phyloP scores from a whole-genome alignment of 2,329 filamentous ascomycete species.

The Podosphaera leucotricha region DNA sequence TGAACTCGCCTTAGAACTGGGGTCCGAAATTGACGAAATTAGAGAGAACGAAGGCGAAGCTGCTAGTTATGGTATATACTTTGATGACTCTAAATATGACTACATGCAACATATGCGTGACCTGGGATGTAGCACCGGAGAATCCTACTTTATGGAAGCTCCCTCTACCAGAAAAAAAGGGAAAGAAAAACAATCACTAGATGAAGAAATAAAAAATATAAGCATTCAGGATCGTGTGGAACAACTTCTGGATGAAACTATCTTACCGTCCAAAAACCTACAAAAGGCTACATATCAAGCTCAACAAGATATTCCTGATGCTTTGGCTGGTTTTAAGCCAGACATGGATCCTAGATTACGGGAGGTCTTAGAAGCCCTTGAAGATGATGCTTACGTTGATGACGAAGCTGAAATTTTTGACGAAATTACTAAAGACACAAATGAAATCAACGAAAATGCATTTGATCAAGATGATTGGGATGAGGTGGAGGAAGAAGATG shows the following conservation, averaged over 20 bases:
- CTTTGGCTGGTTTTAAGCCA: conserved; percentile 79
- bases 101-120: conserved; percentile 99
- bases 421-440: conserved; percentile 40
- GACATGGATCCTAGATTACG: conserved; percentile 90
- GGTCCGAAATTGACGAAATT: conserved; percentile 37
- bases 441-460: conserved; percentile 55
- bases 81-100: conserved; percentile 85
- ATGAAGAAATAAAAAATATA: conserved; percentile 52
- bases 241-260: conserved; percentile 45
- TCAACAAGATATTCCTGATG: conserved; percentile 80
- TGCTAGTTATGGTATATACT: conserved; percentile 81
- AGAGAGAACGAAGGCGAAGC: conserved; percentile 89
- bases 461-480: conserved; percentile 45
- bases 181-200: conserved; percentile 54
- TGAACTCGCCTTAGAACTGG: conserved; percentile 58
- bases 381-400: conserved; percentile 86
- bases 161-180: conserved; percentile 42
- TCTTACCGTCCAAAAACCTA: conserved; percentile 60
- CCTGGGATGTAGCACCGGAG: conserved; percentile 43
- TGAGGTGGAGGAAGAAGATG: conserved; percentile 39
- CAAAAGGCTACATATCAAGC: conserved; percentile 64
- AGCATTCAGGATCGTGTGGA: conserved; percentile 29
- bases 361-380: conserved; percentile 77
- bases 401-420: conserved; percentile 58
- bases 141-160: conserved; percentile 67